Conservation (phyloP, 1,139 yeast species). For the Kluyveromyces sp. region DNA sequence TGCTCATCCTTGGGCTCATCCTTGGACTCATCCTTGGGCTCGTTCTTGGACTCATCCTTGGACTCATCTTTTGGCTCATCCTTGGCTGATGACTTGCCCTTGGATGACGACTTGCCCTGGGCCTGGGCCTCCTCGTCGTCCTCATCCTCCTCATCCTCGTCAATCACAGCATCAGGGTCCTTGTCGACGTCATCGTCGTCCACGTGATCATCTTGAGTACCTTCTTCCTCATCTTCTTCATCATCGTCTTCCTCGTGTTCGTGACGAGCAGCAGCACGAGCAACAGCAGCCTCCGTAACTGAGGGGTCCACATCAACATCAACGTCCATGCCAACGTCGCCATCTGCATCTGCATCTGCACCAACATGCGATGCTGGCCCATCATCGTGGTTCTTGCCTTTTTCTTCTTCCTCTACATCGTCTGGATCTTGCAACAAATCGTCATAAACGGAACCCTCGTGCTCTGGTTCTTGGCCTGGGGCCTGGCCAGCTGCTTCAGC, state of each 20-base stretch:
- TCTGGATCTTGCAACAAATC: conserved; percentile 14
- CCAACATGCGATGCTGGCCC: conserved; percentile 3
- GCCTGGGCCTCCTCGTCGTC: conserved; percentile 26
- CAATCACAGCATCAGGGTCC: conserved; percentile 8
- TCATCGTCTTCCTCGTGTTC: conserved; percentile 10
- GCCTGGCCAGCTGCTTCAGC: too few species aligned
- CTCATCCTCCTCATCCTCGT: conserved; percentile 12
- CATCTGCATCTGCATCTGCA: conserved; percentile 8
- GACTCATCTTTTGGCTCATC: background rate
- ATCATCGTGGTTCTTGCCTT: conserved; percentile 6
- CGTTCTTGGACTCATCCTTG: conserved; percentile 28
- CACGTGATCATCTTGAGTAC: conserved; percentile 7
- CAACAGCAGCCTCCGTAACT: background rate
- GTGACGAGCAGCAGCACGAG: conserved; percentile 2
- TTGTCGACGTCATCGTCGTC: conserved; percentile 8
- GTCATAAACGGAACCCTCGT: conserved; percentile 17
- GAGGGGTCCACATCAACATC: background rate
- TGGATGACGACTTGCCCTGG: background rate
- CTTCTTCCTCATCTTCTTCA: conserved; percentile 14
- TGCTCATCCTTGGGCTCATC: conserved; percentile 13
- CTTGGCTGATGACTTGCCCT: background rate
- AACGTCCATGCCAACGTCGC: background rate
- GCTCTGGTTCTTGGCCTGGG: conserved; percentile 9
- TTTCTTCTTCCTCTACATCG: conserved; percentile 5
- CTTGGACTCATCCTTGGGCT: background rate